These are phyloP conservation scores for Pleurozium schreberi DNA, from an alignment of 225 moss, liverwort and hornwort genomes.

Conservation along the genomic window DNA sequence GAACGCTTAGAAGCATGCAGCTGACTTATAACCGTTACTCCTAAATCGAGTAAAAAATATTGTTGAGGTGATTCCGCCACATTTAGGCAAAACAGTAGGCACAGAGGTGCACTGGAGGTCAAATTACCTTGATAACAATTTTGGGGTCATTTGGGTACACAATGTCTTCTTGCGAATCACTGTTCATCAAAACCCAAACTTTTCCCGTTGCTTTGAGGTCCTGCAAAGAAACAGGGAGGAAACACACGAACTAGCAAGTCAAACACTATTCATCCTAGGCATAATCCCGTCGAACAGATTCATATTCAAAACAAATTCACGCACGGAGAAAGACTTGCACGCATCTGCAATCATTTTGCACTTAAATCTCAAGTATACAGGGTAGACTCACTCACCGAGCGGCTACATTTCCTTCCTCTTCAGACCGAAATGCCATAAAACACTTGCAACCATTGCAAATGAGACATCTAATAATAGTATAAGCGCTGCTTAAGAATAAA, in stretches of 20 bases:
- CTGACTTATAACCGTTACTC: no score
- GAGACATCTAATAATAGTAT: neutral
- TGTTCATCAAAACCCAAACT: constrained; percentile 26
- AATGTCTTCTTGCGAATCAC: no score
- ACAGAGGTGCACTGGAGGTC: no score
- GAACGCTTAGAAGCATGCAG: no score
- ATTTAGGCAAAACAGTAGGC: no score
- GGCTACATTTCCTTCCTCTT: constrained; percentile 7
- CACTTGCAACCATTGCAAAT: constrained; percentile 12
- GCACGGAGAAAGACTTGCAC: neutral
- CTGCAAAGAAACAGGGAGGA: constrained; percentile 18
- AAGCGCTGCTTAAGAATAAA: constrained; percentile 14
- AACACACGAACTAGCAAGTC: neutral
- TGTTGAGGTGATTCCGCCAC: no score
- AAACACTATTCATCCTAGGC: neutral
- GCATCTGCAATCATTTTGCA: neutral
- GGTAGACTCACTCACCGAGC: neutral
- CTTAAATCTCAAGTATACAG: neutral
- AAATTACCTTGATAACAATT: no score
- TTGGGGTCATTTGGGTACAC: no score
- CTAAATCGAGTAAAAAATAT: no score
- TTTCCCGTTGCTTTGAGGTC: constrained; percentile 64
- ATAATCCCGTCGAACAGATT: neutral
- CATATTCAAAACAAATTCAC: neutral
- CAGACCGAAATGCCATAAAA: neutral